A percentile compares a stretch with the other conserved stretches of the same genome.
These are phyloP conservation scores for Raffaelea ambrosiae DNA, from an alignment of 2,329 filamentous ascomycete genomes.

Conservation along the genomic window DNA sequence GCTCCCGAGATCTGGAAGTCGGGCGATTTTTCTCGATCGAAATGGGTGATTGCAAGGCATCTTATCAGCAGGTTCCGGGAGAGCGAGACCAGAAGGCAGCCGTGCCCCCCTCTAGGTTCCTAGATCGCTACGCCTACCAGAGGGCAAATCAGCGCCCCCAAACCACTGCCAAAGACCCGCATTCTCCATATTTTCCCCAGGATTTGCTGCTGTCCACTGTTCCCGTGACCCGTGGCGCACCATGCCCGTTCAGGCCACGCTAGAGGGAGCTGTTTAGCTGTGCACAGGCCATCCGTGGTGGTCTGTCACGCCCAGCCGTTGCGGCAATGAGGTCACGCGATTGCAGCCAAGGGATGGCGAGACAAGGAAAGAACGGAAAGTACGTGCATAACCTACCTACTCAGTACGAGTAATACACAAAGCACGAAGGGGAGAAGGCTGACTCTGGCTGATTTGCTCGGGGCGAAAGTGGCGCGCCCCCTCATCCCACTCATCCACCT, in stretches of 20 bases:
- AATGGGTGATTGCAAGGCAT: too few relatives aligned
- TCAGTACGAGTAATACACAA: neutral
- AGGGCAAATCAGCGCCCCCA: too few relatives aligned
- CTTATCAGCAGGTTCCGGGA: too few relatives aligned
- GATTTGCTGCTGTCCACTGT: constrained; percentile 8
- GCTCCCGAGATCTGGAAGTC: too few relatives aligned
- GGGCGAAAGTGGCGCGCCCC: too few relatives aligned
- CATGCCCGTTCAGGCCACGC: constrained; percentile 4
- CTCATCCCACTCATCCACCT: too few relatives aligned
- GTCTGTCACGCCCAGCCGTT: too few relatives aligned
- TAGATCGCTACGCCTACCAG: too few relatives aligned
- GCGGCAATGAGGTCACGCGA: constrained; percentile 5
- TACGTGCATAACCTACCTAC: neutral
- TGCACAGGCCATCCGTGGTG: neutral
- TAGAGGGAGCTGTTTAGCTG: neutral
- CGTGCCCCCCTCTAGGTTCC: too few relatives aligned
- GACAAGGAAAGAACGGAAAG: constrained; percentile 2
- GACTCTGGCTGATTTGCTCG: too few relatives aligned
- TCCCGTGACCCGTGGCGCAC: constrained; percentile 10
- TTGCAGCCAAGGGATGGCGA: constrained; percentile 3
- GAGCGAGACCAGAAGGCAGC: too few relatives aligned
- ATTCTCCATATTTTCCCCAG: constrained; percentile 14
- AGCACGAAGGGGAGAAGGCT: neutral
- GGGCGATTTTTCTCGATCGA: too few relatives aligned
- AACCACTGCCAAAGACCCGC: constrained; percentile 4